These are phyloP conservation scores for Penicillium sp. DNA, from an alignment of 2,329 filamentous ascomycete species.

Conservation along the genomic window DNA sequence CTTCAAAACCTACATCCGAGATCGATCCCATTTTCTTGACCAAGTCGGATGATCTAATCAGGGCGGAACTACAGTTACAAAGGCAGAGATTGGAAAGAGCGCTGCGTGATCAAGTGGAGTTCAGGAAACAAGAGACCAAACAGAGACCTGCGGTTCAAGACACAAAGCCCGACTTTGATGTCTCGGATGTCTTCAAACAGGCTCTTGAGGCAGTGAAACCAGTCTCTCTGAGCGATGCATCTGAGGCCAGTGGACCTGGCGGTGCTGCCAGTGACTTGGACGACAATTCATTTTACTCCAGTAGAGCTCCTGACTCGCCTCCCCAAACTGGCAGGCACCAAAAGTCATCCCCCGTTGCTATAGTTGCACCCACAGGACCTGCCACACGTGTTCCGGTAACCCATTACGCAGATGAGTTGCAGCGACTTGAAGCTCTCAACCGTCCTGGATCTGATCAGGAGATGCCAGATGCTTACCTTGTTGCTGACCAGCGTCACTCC, in stretches of 20 bases:
- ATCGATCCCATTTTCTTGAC: constrained; percentile 81
- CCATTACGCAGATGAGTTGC: constrained; percentile 38
- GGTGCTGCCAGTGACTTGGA: constrained; percentile 74
- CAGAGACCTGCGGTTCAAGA: constrained; percentile 54
- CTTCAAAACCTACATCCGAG: constrained; percentile 58
- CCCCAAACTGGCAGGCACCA: constrained; percentile 48
- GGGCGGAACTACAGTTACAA: constrained; percentile 76
- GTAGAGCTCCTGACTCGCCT: constrained; percentile 74
- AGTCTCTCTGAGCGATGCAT: constrained; percentile 56
- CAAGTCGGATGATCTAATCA: constrained; percentile 81
- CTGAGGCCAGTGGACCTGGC: constrained; percentile 58
- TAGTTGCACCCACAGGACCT: constrained; percentile 33
- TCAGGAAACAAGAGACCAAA: constrained; percentile 53
- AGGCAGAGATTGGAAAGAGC: constrained; percentile 76
- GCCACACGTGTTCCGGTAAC: constrained; percentile 37
- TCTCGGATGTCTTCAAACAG: constrained; percentile 70
- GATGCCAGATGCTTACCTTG: constrained; percentile 41
- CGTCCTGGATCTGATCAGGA: constrained; percentile 39
- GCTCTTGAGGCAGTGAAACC: constrained; percentile 71
- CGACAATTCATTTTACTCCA: constrained; percentile 94
- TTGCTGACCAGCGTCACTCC: constrained; percentile 38
- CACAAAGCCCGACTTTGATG: constrained; percentile 63
- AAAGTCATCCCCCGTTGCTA: constrained; percentile 31
- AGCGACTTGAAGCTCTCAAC: constrained; percentile 41
- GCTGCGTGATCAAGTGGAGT: constrained; percentile 74